Evolutionary conservation across 2,329 filamentous ascomycete species (phyloP), one percentile per base, ranked within the genome.

Genomic region (Clarireedia monteithiana): DNA sequence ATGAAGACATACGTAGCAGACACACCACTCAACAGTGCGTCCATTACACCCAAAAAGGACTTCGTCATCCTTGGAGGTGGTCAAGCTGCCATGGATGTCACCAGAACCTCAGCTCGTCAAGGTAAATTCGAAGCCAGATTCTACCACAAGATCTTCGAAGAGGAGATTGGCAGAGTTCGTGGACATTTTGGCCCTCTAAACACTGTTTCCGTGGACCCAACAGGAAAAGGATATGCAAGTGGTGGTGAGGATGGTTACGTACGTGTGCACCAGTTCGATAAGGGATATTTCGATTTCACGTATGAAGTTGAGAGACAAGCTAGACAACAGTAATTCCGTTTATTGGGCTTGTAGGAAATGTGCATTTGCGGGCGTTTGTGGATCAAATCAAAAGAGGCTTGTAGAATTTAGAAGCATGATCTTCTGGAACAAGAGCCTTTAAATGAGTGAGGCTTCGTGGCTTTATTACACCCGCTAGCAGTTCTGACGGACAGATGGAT

Each of bases 91-190:
- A 96, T 96, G 90, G 92, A 97, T 71, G 94, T 99, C 74, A 99
- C 94, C 58, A 95, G 89, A 54, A 68, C 94, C 51, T 87, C 87
- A 36, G 86, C 91, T 50, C 84, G 94, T 64, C 94, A 99, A 80
- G 94, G 94, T 76, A 97, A 97, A 77, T 99, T 99, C 79, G 94
- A 99, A 76, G 94, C 94, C 46, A 86, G 94, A 64, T 99, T 99
- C 82, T 99, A 96, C 81, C 94, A 99, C 85, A 97, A 95, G 82
- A 87, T 99, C 72, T 97, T 99, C 72, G 91, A 96, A 75, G 92
- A 99, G 74, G 94, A 99, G 79, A 92, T 97, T 69, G 94, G 94
- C 66, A 87, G 94, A 79, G 94, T 99, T 63, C 84, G 91, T 71
- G 94, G 94, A 62, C 94, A 99, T 75, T 99, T 99, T 75, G 94